Evolutionary conservation across 2,329 filamentous ascomycete genomes (phyloP), one percentile per base, ranked within the genome.

Genomic region (Pseudogymnoascus sp.): DNA sequence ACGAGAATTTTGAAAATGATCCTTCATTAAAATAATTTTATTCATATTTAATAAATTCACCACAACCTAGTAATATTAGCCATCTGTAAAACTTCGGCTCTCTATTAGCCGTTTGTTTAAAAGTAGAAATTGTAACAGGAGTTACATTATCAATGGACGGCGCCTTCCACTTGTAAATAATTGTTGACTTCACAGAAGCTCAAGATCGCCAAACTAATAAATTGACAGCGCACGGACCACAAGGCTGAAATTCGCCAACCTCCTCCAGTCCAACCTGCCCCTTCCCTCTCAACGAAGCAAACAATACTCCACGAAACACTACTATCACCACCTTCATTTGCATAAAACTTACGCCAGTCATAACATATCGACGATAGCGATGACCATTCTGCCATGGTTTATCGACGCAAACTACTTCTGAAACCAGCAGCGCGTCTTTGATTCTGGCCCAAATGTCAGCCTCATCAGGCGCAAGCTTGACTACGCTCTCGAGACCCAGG

Each of bases 401-500:
- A 56, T 56, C 28, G 25, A 56, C 18, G 9, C 49, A 56, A 56
- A 56, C 3, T 34, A 56, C 49, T 31, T 18, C 46, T 34, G n/a
- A 56, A 36, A 56, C 28, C 28, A 56, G 49, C 28, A 9, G 34
- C 49, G 28, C 49, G 28, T 21, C 49, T 21, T 56, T 56, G 49
- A 56, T 56, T 21, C 34, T 16, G 49, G 28, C 25, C 49, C 49
- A 56, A 56, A 72, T 73, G 71, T 70, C 72, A 71, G 68, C 70
- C 69, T 76, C 78, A 72, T 79, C 78, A 68, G 71, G 77, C 65
- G 78, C 80, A 72, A 77, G 79, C 75, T 83, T 84, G 72, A 81
- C 68, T 66, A 65, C 78, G 69, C 75, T 87, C 63, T 80, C 80
- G 62, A 78, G 84, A 68, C 79, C 80, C 59, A 79, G 82, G 64